Conservation (phyloP, 345 rosid species). For the Murraya koenigii region DNA sequence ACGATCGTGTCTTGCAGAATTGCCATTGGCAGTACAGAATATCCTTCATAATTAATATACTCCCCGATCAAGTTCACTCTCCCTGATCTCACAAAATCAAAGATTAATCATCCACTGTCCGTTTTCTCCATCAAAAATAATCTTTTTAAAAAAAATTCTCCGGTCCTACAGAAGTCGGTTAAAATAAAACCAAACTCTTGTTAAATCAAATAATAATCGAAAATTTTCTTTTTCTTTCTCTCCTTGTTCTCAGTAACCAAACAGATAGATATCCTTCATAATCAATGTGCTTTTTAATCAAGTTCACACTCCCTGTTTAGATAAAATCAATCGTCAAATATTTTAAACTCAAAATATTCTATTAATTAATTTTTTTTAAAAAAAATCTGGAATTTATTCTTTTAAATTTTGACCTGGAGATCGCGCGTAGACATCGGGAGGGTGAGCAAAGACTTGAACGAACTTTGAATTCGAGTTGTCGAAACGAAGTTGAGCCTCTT, state of each 20-base stretch:
- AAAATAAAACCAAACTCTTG: neutral
- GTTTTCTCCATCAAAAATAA: neutral
- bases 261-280: too few relatives aligned
- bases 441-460: slow-evolving; percentile 50
- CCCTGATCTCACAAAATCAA: slow-evolving; percentile 39
- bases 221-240: too few relatives aligned
- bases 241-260: neutral
- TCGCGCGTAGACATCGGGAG: slow-evolving; percentile 75
- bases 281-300: too few relatives aligned
- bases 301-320: too few relatives aligned
- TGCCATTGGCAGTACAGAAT: slow-evolving; percentile 97
- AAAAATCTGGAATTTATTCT: neutral
- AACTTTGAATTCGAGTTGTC: slow-evolving; percentile 61
- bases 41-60: slow-evolving; percentile 96
- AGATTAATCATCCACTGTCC: neutral
- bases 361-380: too few relatives aligned
- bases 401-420: slow-evolving; percentile 61
- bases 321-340: neutral
- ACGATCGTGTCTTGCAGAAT: slow-evolving; percentile 88
- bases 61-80: slow-evolving; percentile 98
- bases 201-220: neutral
- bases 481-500: slow-evolving; percentile 79
- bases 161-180: neutral
- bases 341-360: too few relatives aligned
- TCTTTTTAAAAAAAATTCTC: neutral